Percentiles rank a stretch among this genome's conserved stretches.
phyloP scores from a whole-genome alignment of 2,329 filamentous ascomycete species.

The Arthrobotrys musiformis region DNA sequence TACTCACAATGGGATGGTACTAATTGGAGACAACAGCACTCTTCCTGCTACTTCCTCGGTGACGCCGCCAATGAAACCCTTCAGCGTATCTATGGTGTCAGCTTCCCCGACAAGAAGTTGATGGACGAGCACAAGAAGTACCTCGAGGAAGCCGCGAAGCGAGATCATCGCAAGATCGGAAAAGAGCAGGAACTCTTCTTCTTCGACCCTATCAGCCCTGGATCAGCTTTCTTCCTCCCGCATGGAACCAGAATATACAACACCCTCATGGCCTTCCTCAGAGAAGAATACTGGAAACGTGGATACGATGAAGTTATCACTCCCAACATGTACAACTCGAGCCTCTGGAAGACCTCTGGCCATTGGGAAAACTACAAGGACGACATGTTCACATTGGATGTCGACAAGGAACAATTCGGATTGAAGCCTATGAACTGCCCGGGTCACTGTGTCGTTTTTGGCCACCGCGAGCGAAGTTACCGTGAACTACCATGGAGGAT shows the following conservation, averaged over 20 bases:
- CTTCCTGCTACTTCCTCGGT: conserved; percentile 89
- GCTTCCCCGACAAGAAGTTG: conserved; percentile 95
- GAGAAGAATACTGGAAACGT: conserved; percentile 89
- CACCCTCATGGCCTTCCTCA: conserved; percentile 81
- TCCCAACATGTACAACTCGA: conserved; percentile 94
- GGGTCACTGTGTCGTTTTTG: conserved; percentile 89
- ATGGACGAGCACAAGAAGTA: conserved; percentile 94
- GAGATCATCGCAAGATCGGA: conserved; percentile 92
- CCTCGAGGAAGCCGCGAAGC: conserved; percentile 96
- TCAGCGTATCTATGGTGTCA: conserved; percentile 95
- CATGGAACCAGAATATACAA: conserved; percentile 96
- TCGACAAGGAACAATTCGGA: conserved; percentile 85
- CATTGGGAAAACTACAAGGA: conserved; percentile 95
- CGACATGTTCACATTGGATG: conserved; percentile 89
- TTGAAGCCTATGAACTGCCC: conserved; percentile 99
- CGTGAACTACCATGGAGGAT: conserved; percentile 89
- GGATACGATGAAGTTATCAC: conserved; percentile 95
- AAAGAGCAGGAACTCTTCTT: conserved; percentile 97
- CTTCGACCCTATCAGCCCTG: conserved; percentile 93
- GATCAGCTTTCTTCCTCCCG: conserved; percentile 89
- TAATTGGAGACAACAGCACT: conserved; percentile 69
- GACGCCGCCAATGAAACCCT: conserved; percentile 93
- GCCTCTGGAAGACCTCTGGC: conserved; percentile 92
- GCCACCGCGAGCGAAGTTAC: conserved; percentile 84
- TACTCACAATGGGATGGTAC: not conserved